Evolutionary conservation across 2,329 filamentous ascomycete species (phyloP).

Genomic region (Colletotrichum noveboracense): DNA sequence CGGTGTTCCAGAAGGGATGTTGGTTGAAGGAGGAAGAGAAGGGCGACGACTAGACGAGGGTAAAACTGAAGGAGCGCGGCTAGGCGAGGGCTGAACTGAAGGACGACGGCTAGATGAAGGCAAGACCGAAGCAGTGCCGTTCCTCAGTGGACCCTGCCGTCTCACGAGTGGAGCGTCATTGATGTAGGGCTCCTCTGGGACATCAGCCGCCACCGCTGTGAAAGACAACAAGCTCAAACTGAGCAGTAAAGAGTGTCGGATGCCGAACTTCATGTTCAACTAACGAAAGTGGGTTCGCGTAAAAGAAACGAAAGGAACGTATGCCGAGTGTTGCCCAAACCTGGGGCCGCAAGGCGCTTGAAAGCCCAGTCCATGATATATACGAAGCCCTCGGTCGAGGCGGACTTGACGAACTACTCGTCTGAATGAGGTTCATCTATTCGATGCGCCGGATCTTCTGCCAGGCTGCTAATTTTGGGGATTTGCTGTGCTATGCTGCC

Average conservation of each 20-base stretch:
- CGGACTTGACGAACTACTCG: too few relatives aligned
- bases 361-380: too few relatives aligned
- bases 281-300: neutral
- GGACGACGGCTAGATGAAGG: too few relatives aligned
- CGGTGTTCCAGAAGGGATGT: neutral
- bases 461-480: too few relatives aligned
- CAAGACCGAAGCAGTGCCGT: accelerated
- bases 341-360: neutral
- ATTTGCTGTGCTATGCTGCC: too few relatives aligned
- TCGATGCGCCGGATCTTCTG: too few relatives aligned
- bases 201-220: accelerated
- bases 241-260: neutral
- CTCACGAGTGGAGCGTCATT: neutral
- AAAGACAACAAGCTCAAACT: neutral
- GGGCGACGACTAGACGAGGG: neutral
- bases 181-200: neutral
- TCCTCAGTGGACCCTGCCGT: neutral
- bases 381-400: too few relatives aligned
- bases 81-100: too few relatives aligned
- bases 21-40: neutral
- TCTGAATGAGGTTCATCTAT: too few relatives aligned
- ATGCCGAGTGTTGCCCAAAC: neutral
- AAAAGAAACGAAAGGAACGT: neutral
- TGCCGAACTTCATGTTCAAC: neutral
- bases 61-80: too few relatives aligned